Percentiles rank a stretch among this genome's conserved stretches.
These are phyloP conservation scores for Calonectria pauciramosa DNA, from an alignment of 2,329 filamentous ascomycete species.

Conservation along the genomic window DNA sequence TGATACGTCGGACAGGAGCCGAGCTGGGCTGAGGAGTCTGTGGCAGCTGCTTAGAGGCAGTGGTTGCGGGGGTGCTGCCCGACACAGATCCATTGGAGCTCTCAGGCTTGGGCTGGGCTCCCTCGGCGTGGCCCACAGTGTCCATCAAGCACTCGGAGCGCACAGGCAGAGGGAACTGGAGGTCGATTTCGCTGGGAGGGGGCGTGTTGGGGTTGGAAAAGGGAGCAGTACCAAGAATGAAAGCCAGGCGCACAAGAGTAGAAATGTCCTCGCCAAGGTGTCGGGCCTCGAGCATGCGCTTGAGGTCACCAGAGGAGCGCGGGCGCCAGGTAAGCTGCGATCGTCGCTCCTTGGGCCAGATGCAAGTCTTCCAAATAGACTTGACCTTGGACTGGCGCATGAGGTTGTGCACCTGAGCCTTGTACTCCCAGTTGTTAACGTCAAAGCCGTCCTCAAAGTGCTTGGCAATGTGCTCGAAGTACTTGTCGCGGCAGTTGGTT, in stretches of 20 bases:
- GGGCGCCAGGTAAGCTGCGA: slow-evolving; percentile 57
- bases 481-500: slow-evolving; percentile 55
- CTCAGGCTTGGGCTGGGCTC: slow-evolving; percentile 44
- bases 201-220: slow-evolving; percentile 53
- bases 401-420: slow-evolving; percentile 59
- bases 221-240: slow-evolving; percentile 58
- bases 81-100: slow-evolving; percentile 22
- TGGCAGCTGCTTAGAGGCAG: slow-evolving; percentile 47
- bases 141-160: slow-evolving; percentile 54
- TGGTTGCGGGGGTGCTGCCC: slow-evolving; percentile 42
- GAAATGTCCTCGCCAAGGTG: slow-evolving; percentile 58
- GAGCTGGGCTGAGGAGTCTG: slow-evolving; percentile 46
- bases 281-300: slow-evolving; percentile 60
- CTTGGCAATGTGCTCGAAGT: slow-evolving; percentile 62
- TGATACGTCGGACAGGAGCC: slow-evolving; percentile 51
- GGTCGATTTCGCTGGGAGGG: slow-evolving; percentile 55
- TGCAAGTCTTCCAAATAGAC: slow-evolving; percentile 60
- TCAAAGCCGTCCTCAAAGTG: slow-evolving; percentile 60
- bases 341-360: slow-evolving; percentile 60
- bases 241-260: slow-evolving; percentile 58
- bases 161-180: slow-evolving; percentile 55
- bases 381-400: slow-evolving; percentile 60
- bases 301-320: slow-evolving; percentile 58
- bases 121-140: slow-evolving; percentile 47
- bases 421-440: slow-evolving; percentile 60